Evolutionary conservation across 1,284 basidiomycete species (phyloP).

Genomic region (Naganishia liquefaciens): DNA sequence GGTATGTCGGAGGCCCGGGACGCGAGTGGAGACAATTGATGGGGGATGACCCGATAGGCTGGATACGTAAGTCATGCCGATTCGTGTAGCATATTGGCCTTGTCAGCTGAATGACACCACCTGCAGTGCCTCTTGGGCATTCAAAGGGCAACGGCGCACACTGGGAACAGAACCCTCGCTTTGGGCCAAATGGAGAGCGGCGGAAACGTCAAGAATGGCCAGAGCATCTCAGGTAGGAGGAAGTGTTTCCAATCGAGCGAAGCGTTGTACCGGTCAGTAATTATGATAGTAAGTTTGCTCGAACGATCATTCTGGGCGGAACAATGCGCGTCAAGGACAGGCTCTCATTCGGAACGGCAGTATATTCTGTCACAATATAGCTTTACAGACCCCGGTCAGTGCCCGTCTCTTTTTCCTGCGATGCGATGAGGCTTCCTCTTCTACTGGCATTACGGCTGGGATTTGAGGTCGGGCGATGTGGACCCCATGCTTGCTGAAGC

Average conservation of each 20-base stretch:
- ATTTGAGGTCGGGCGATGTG: conserved; percentile 15
- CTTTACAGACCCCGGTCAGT: no score
- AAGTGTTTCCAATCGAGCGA: no score
- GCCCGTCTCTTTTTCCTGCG: conserved; percentile 7
- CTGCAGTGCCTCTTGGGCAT: conserved; percentile 48
- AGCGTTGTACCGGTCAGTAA: no score
- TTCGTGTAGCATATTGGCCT: neutral
- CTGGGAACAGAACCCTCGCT: conserved; percentile 46
- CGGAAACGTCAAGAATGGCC: conserved; percentile 49
- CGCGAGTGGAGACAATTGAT: conserved; percentile 48
- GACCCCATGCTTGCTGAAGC: conserved; percentile 19
- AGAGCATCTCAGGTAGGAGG: conserved; percentile 17
- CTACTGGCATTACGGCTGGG: conserved; percentile 23
- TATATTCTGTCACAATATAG: no score
- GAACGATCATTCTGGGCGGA: no score
- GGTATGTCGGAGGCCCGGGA: conserved; percentile 42
- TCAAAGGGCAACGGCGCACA: conserved; percentile 48
- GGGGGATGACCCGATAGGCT: conserved; percentile 44
- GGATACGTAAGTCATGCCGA: conserved; percentile 51
- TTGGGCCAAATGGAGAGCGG: conserved; percentile 52
- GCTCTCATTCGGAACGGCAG: no score
- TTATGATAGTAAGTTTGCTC: no score
- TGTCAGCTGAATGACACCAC: neutral
- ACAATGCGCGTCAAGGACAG: no score
- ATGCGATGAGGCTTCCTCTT: conserved; percentile 18